Evolutionary conservation across 371 early-diverging fungal genomes (phyloP).

Genomic region (Mucor sp.): DNA sequence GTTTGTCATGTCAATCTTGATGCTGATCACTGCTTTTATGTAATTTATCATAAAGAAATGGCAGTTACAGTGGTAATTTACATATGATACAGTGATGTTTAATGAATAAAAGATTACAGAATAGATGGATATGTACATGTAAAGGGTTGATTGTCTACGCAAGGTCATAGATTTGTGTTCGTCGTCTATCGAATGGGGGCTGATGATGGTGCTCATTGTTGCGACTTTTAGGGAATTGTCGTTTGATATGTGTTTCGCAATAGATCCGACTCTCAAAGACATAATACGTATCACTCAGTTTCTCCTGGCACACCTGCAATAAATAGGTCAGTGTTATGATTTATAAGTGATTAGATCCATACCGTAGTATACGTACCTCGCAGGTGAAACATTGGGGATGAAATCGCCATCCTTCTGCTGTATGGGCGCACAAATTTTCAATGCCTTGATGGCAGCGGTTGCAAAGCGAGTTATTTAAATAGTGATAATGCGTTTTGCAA

Average conservation of each 20-base stretch:
- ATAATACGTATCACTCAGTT: conserved; percentile 65
- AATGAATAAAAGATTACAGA: neutral
- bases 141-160: neutral
- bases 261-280: conserved; percentile 73
- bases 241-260: conserved; percentile 78
- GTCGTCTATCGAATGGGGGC: neutral
- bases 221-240: neutral
- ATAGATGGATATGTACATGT: neutral
- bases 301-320: neutral
- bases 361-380: conserved; percentile 27
- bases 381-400: conserved; percentile 52
- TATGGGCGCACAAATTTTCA: conserved; percentile 84
- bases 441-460: conserved; percentile 76
- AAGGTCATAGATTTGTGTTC: neutral
- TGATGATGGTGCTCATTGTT: neutral
- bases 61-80: neutral
- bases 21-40: conserved; percentile 7
- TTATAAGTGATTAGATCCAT: neutral
- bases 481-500: conserved; percentile 83
- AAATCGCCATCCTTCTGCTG: conserved; percentile 63
- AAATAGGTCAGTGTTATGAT: neutral
- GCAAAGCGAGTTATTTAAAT: conserved; percentile 81
- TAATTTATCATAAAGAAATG: neutral
- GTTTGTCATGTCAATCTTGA: conserved; percentile 10
- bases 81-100: neutral